Percentiles rank a stretch among this genome's conserved stretches.
These are phyloP conservation scores for Sclerotinia borealis DNA, from an alignment of 2,329 filamentous ascomycete genomes.

Conservation along the genomic window DNA sequence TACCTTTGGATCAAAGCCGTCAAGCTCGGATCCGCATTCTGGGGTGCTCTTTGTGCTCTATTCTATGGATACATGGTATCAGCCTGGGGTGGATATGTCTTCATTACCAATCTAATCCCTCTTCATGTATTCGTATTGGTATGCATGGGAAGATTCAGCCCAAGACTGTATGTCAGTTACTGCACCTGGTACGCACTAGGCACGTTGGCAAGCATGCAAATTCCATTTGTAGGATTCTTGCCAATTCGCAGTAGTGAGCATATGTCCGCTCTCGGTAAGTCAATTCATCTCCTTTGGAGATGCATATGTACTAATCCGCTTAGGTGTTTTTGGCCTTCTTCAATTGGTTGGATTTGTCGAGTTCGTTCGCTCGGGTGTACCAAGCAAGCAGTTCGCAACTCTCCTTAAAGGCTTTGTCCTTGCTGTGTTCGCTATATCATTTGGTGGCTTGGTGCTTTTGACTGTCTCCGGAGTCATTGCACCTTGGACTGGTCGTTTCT, in stretches of 20 bases:
- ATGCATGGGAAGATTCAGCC: slow-evolving; percentile 94
- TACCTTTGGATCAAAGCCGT: slow-evolving; percentile 98
- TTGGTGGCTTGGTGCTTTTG: slow-evolving; percentile 74
- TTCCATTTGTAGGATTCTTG: slow-evolving; percentile 96
- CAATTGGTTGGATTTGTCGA: slow-evolving; percentile 91
- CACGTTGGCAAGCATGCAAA: slow-evolving; percentile 96
- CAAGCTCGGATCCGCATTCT: slow-evolving; percentile 93
- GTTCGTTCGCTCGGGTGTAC: slow-evolving; percentile 80
- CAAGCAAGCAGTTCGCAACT: slow-evolving; percentile 89
- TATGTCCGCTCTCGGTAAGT: slow-evolving; percentile 87
- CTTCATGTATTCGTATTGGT: slow-evolving; percentile 91
- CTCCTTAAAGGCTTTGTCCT: slow-evolving; percentile 74
- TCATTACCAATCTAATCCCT: slow-evolving; percentile 96
- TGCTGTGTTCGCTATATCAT: slow-evolving; percentile 64
- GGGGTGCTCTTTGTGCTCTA: slow-evolving; percentile 87
- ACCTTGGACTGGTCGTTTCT: slow-evolving; percentile 97
- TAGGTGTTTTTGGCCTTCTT: slow-evolving; percentile 90
- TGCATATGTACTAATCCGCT: slow-evolving; percentile 8
- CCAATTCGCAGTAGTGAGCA: slow-evolving; percentile 96
- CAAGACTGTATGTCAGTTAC: slow-evolving; percentile 90
- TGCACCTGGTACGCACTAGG: slow-evolving; percentile 97
- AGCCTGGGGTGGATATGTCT: slow-evolving; percentile 98
- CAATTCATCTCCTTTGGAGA: slow-evolving; percentile 9
- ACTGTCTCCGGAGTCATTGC: slow-evolving; percentile 89
- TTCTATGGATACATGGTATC: slow-evolving; percentile 99